Base-by-base conservation (phyloP, 2,329 filamentous ascomycete genomes). In the Tolypocladium paradoxum region DNA sequence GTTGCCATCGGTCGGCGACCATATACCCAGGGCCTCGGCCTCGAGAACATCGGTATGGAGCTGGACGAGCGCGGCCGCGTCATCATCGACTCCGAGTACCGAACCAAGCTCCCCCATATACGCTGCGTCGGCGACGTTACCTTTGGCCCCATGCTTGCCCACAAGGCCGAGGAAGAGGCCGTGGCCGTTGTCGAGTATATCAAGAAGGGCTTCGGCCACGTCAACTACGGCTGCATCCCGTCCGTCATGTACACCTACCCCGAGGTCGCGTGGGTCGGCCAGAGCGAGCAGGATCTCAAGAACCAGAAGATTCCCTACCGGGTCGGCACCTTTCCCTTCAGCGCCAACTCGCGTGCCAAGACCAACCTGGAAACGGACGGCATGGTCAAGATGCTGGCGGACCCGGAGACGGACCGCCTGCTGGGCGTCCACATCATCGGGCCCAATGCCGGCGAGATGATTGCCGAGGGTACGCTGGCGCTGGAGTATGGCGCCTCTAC, bases 201-300 rank as follows among this genome's bases (percentile, higher is more conserved):
- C 74, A 92, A 89, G 77, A 97, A 97, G 80, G 90, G 90, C 60
- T 87, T 95, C 73, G 93, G 93, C 55, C 93, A 99, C 73, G 93
- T 99, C 75, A 99, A 99, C 85, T 99, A 99, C 76, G 89, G 84
- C 65, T 89, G 87, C 71, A 99, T 99, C 68, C 93, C 93, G 60
- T 93, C 89, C 35, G 93, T 99, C 75, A 99, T 99, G 93, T 99
- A 99, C 82, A 97, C 93, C 12, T 87, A 96, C 76, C 93, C 93
- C 35, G 93, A 99, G 73, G 93, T 97, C 60, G 90, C 93, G 36
- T 99, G 93, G 93, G 93, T 99, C 48, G 93, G 93, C 55, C 91
- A 96, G 78, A 96, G 85, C 71, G 93, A 99, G 78, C 87, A 92
- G 69, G 93, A 99, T 63, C 79, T 99, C 60, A 96, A 97, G 82